These are phyloP conservation scores for Dinochytrium kinnereticum DNA, from an alignment of 371 early-diverging fungal genomes.

Conservation along the genomic window DNA sequence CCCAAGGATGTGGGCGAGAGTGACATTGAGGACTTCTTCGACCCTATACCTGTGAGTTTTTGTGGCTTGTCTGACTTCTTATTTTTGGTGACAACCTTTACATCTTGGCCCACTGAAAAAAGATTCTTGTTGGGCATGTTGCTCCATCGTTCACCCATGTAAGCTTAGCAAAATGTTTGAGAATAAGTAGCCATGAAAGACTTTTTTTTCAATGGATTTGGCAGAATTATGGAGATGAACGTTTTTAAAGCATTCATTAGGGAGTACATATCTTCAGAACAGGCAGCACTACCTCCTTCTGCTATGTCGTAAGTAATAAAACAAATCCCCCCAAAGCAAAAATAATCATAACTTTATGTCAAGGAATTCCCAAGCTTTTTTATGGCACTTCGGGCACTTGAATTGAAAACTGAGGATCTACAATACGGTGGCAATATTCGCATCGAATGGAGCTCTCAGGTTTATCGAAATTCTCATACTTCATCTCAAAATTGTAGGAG, in stretches of 20 bases:
- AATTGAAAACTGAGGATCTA: neutral
- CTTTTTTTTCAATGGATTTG: no score
- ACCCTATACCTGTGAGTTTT: neutral
- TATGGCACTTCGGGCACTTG: neutral
- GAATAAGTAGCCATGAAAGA: no score
- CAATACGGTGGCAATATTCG: neutral
- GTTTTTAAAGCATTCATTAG: neutral
- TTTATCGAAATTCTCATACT: neutral
- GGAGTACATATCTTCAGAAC: slow-evolving; percentile 4
- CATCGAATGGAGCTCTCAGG: slow-evolving; percentile 2
- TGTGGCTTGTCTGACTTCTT: neutral
- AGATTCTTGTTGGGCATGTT: neutral
- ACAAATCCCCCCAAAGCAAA: no score
- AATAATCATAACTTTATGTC: no score
- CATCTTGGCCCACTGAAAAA: neutral
- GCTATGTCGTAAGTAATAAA: neutral
- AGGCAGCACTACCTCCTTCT: neutral
- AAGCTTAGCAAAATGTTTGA: neutral
- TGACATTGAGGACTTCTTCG: slow-evolving; percentile 4
- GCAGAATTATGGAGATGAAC: no score
- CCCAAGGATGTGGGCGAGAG: neutral
- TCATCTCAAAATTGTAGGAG: neutral
- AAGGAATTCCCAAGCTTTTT: neutral
- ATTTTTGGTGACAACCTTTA: neutral
- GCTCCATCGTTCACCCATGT: neutral